These are phyloP conservation scores for Peniophora sp. DNA, from an alignment of 1,284 basidiomycete species.

Conservation along the genomic window DNA sequence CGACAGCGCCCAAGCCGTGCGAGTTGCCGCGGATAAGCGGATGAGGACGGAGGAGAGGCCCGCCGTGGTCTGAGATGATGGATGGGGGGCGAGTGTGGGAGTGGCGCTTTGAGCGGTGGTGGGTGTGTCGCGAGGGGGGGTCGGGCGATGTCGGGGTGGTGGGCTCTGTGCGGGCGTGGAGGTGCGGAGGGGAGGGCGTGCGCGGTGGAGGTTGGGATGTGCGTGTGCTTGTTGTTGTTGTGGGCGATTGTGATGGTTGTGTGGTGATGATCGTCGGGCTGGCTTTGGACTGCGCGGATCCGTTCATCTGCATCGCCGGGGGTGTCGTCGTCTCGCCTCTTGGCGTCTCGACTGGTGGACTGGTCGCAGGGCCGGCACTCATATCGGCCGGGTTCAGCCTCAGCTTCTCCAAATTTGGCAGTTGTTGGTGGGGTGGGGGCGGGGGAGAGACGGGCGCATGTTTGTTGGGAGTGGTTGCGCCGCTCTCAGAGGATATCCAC, in stretches of 20 bases:
- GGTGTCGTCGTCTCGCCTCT: too few relatives aligned
- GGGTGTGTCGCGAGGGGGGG: not conserved
- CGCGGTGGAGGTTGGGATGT: not conserved
- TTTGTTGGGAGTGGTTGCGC: constrained; percentile 54
- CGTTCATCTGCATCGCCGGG: too few relatives aligned
- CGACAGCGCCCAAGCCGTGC: constrained; percentile 33
- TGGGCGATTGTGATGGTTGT: too few relatives aligned
- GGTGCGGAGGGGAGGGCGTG: not conserved
- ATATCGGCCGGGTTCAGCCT: too few relatives aligned
- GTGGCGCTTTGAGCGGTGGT: constrained; percentile 20
- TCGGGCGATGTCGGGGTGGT: not conserved
- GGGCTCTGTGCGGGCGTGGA: not conserved
- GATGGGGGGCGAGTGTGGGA: constrained; percentile 55
- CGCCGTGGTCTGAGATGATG: constrained; percentile 20
- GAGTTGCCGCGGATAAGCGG: constrained; percentile 70
- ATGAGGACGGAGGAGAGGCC: constrained; percentile 47
- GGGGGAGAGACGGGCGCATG: constrained; percentile 19
- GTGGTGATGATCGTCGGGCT: not conserved
- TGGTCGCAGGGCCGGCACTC: too few relatives aligned
- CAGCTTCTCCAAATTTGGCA: constrained; percentile 12
- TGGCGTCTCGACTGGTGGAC: too few relatives aligned
- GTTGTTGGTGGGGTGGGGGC: constrained; percentile 16
- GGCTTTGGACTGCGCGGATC: not conserved
- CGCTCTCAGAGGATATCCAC: constrained; percentile 71
- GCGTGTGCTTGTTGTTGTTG: not conserved